Conservation (phyloP, 208 protist genomes). For the Leptomonas pyrrhocoris region DNA sequence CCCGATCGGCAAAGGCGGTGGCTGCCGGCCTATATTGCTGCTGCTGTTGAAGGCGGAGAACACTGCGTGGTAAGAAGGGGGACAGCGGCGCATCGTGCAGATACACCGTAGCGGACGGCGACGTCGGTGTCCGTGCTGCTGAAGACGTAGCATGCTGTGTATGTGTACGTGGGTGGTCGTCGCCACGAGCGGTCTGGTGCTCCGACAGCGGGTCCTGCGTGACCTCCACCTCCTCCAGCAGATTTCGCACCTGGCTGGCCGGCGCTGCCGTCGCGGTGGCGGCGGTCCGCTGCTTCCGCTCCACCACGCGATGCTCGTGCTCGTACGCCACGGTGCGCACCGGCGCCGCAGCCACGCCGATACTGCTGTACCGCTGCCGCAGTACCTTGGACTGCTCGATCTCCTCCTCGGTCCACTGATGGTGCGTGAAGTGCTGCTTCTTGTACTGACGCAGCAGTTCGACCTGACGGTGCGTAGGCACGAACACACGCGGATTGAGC, state of each 20-base stretch:
- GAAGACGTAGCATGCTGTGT: slow-evolving; percentile 14
- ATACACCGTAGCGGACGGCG: not conserved
- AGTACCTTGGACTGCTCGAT: slow-evolving; percentile 45
- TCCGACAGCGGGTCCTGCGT: slow-evolving; percentile 13
- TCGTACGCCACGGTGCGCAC: slow-evolving; percentile 36
- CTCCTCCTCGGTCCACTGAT: slow-evolving; percentile 55
- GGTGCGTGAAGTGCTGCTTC: slow-evolving; percentile 43
- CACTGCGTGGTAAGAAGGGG: slow-evolving; percentile 35
- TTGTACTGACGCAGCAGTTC: slow-evolving; percentile 42
- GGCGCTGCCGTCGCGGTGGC: not conserved
- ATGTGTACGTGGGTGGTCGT: slow-evolving; percentile 4
- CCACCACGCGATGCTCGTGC: slow-evolving; percentile 32
- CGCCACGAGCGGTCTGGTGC: not conserved
- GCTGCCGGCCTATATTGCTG: not conserved
- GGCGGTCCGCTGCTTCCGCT: slow-evolving; percentile 13
- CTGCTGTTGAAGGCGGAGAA: slow-evolving; percentile 27
- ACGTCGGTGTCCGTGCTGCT: slow-evolving; percentile 2
- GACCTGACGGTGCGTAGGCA: slow-evolving; percentile 57
- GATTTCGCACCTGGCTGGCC: not conserved
- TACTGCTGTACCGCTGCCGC: slow-evolving; percentile 36
- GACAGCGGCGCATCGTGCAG: slow-evolving; percentile 24
- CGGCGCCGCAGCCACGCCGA: slow-evolving; percentile 39
- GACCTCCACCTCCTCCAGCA: slow-evolving; percentile 8
- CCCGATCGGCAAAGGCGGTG: not conserved
- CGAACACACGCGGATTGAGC: slow-evolving; percentile 34